A percentile compares a stretch with the other conserved stretches of the same genome.
Evolutionary conservation across 345 rosid species (phyloP).

Genomic region (Rhizophora apiculata): DNA sequence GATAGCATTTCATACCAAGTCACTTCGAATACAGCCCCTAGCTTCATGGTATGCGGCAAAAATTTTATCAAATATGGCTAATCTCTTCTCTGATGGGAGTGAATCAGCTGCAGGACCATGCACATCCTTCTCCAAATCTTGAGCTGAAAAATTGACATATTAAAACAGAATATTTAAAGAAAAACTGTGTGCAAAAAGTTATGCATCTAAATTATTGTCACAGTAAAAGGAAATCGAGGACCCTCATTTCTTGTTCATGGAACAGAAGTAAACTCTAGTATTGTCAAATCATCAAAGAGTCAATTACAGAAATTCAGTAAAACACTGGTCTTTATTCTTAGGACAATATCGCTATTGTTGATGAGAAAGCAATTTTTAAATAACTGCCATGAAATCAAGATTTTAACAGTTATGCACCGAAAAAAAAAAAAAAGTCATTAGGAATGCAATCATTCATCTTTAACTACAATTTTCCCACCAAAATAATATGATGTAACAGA

Average conservation of each 20-base stretch:
- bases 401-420: no score
- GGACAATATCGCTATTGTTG: no score
- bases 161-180: neutral
- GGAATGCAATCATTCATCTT: no score
- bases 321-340: neutral
- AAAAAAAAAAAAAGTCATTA: no score
- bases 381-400: no score
- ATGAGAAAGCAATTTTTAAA: no score
- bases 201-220: neutral
- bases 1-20: slow-evolving; percentile 55
- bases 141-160: slow-evolving; percentile 54
- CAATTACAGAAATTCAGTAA: neutral
- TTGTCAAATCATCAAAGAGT: neutral
- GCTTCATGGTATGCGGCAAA: slow-evolving; percentile 95
- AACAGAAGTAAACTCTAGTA: neutral
- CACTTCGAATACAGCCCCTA: slow-evolving; percentile 83
- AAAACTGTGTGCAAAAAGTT: neutral
- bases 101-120: slow-evolving; percentile 67
- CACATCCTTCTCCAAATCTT: slow-evolving; percentile 96
- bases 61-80: slow-evolving; percentile 71
- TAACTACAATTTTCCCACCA: no score
- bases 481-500: no score
- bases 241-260: neutral
- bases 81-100: slow-evolving; percentile 74
- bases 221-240: neutral